These are phyloP conservation scores for Harringtonia lauricola DNA, from an alignment of 2,329 filamentous ascomycete genomes.

Conservation along the genomic window DNA sequence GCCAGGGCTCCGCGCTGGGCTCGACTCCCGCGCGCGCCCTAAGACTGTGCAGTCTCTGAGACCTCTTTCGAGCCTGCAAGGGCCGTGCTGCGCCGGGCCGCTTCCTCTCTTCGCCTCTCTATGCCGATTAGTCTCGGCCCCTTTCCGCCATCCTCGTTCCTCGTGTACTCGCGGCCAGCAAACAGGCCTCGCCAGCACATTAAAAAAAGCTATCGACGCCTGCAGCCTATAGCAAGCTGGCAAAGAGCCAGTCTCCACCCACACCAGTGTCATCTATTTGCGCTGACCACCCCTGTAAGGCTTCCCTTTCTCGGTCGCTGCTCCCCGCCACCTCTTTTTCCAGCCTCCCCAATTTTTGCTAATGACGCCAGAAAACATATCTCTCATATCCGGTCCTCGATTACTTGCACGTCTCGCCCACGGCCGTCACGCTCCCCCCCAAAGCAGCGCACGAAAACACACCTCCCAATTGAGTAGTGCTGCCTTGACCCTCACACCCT, in stretches of 20 bases:
- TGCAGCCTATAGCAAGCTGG: constrained; percentile 8
- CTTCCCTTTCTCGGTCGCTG: constrained; percentile 5
- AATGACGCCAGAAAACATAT: constrained; percentile 10
- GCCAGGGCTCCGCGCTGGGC: too few species aligned
- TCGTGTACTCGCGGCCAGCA: background rate
- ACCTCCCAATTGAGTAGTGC: background rate
- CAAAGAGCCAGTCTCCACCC: constrained; percentile 7
- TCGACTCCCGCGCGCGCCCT: too few species aligned
- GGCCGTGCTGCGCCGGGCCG: background rate
- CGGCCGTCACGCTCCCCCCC: background rate
- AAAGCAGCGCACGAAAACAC: background rate
- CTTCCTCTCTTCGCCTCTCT: background rate
- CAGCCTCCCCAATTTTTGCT: constrained; percentile 13
- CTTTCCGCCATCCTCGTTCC: background rate
- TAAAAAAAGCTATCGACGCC: constrained; percentile 1
- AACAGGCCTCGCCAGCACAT: background rate
- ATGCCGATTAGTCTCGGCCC: background rate
- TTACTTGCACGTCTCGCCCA: background rate
- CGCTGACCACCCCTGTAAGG: constrained; percentile 8
- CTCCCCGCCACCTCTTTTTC: constrained; percentile 12
- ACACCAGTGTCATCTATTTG: constrained; percentile 5
- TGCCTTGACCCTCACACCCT: background rate
- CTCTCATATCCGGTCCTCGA: constrained; percentile 2
- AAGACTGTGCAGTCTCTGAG: too few species aligned
- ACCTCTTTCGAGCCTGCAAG: too few species aligned